Evolutionary conservation across 345 rosid species (phyloP), one percentile per base, ranked within the genome.

Genomic region (Salix exigua): DNA sequence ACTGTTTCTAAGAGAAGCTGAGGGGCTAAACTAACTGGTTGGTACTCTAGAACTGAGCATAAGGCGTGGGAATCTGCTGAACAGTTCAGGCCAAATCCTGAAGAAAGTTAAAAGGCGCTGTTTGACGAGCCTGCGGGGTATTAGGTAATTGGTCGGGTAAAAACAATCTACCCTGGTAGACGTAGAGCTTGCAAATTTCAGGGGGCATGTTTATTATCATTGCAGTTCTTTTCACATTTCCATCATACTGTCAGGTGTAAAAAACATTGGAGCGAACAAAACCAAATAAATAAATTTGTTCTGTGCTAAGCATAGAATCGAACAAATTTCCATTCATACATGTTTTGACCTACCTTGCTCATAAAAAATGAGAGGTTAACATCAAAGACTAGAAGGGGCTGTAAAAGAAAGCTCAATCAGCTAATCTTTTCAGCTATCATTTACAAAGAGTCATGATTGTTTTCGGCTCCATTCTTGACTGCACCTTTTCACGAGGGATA

Each of bases 401-500:
- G 12, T 6, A 50, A 50, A 55, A 69, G 44, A 67, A 11, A 40
- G 73, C 63, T 68, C 60, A 61, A 76, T 78, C 72, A 78, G 65
- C 66, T 71, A 21, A 53, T 76, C 81, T 68, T 73, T 71, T 7
- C 71, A 73, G 71, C 75, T 53, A 46, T 72, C 71, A 76, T 83
- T 76, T 85, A 77, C 82, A 83, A 10, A 66, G 25, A 61, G 38
- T 83, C 80, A 8, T 50, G 75, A 66, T 18, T 40, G 51, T 61
- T 77, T 71, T 80, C 48, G 23, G 67, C 76, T 78, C 79, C 61
- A 77, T 46, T 66, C 81, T 76, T 62, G 73, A 70, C 78, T 14
- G 23, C 77, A 60, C 79, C 74, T 68, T 70, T 72, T 40, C 33
- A 76, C 18, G 35, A 73, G 65, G 63, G 77, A 73, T 44, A 51